phyloP scores from a whole-genome alignment of 805 yeast genomes.

The Kluyveromyces starmeri region DNA sequence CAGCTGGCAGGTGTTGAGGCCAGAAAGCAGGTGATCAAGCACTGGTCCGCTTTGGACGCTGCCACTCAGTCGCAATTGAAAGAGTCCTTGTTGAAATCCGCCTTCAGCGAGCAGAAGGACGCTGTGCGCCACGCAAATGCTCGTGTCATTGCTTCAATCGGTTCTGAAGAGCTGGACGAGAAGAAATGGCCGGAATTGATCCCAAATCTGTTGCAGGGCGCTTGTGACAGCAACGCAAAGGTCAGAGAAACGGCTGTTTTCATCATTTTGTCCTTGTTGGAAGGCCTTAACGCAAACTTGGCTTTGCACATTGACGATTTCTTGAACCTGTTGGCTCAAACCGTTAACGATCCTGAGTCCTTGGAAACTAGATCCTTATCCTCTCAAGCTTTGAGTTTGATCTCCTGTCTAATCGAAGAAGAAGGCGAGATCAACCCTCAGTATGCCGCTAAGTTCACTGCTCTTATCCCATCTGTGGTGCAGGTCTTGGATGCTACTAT shows the following conservation, averaged over 20 bases:
- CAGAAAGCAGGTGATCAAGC: slow-evolving; percentile 64
- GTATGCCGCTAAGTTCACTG: slow-evolving; percentile 45
- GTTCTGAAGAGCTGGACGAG: slow-evolving; percentile 60
- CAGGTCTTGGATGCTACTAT: slow-evolving; percentile 70
- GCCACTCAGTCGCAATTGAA: slow-evolving; percentile 52
- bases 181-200: slow-evolving; percentile 70
- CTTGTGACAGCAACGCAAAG: slow-evolving; percentile 44
- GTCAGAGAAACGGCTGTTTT: slow-evolving; percentile 77
- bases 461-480: slow-evolving; percentile 71
- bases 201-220: slow-evolving; percentile 59
- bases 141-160: slow-evolving; percentile 82
- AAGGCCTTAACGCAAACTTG: slow-evolving; percentile 54
- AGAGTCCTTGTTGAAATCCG: slow-evolving; percentile 54
- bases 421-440: slow-evolving; percentile 39
- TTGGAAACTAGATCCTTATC: slow-evolving; percentile 74
- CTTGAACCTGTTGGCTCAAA: slow-evolving; percentile 57
- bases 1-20: slow-evolving; percentile 97
- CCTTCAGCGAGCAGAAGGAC: slow-evolving; percentile 55
- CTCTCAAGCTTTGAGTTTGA: slow-evolving; percentile 63
- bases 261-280: slow-evolving; percentile 69
- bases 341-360: slow-evolving; percentile 57
- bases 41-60: slow-evolving; percentile 50
- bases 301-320: slow-evolving; percentile 54
- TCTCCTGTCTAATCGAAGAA: slow-evolving; percentile 60
- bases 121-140: slow-evolving; percentile 82